These are phyloP conservation scores for Vitellaria paradoxa DNA, from an alignment of 179 eudicot genomes.

Conservation along the genomic window DNA sequence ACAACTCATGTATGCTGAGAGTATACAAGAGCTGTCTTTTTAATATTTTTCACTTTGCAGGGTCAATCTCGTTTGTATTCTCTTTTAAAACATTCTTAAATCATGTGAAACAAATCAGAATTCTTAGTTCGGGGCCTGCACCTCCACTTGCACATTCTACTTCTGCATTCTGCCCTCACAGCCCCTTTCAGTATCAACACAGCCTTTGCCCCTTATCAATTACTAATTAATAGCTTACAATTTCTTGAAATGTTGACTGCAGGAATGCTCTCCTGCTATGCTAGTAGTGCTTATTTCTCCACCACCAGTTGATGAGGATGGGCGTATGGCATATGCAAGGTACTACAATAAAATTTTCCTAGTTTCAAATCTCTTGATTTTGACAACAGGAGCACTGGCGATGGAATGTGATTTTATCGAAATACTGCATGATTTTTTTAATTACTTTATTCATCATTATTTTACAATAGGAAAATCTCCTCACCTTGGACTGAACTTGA, in stretches of 20 bases:
- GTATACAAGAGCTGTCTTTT: not conserved
- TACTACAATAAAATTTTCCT: constrained; percentile 19
- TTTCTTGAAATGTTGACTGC: constrained; percentile 18
- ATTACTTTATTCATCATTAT: not conserved
- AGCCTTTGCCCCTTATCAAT: not conserved
- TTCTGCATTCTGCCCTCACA: not conserved
- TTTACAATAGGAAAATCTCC: not conserved
- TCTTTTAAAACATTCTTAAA: not conserved
- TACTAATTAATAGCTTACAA: constrained; percentile 4
- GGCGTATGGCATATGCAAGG: constrained; percentile 71
- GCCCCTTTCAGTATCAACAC: not conserved
- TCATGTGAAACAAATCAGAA: not conserved
- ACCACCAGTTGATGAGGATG: constrained; percentile 80
- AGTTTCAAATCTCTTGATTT: not conserved
- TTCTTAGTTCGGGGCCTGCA: not conserved
- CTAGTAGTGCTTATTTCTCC: constrained; percentile 82
- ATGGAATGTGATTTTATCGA: not conserved
- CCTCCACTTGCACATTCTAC: not conserved
- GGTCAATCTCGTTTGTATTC: not conserved
- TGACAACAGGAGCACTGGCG: not conserved
- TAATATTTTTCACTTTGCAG: not conserved
- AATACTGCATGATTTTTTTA: not conserved
- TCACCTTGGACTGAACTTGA: not conserved
- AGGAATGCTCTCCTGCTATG: constrained; percentile 70
- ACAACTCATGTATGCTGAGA: not conserved